Evolutionary conservation across 2,329 filamentous ascomycete genomes (phyloP), one percentile per base, ranked within the genome.

Genomic region (Dendrostoma leiphaemia): DNA sequence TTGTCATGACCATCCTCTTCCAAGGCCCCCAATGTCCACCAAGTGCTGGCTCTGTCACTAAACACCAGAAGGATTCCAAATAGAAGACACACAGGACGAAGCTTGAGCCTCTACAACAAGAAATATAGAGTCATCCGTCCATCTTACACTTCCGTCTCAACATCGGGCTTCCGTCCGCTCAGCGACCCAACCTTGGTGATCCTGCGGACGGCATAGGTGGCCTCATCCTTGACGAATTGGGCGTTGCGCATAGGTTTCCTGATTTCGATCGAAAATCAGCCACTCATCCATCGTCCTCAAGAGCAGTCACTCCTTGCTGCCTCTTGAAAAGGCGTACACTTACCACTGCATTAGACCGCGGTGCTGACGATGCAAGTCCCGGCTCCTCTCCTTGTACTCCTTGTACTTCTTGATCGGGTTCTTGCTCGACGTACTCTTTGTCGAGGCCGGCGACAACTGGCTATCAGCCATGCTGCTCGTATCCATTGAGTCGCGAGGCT

Each of bases 341-440:
- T 54, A 71, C 91, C 92, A 97, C 70, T 97, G 93, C 90, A 97
- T 96, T 66, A 96, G 65, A 0, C 93, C 93, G 10, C 92, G 81
- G 62, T 97, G 91, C 72, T 92, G 91, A 1, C 92, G 83, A 68
- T 92, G 88, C 67, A 97, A 78, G 43, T 89, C 85, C 59, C 88
- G 84, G 66, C 86, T 90, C 59, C 84, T 80, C 53, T 78, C 77
- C 63, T 84, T 85, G 67, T 88, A 84, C 21, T 86, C 80, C 66
- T 85, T 85, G 65, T 80, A 77, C 61, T 79, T 74, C 61, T 76
- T 76, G 56, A 83, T 70, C 0, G 82, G 83, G 60, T 83, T 83
- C 63, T 74, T 79, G 62, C 71, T 74, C 53, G 66, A 67, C 31
- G 66, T 68, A 48, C 63, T 70, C 38, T 67, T 67, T 4, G 37